These are phyloP conservation scores for Talaromyces funiculosus DNA, from an alignment of 2,329 filamentous ascomycete genomes.

Conservation along the genomic window DNA sequence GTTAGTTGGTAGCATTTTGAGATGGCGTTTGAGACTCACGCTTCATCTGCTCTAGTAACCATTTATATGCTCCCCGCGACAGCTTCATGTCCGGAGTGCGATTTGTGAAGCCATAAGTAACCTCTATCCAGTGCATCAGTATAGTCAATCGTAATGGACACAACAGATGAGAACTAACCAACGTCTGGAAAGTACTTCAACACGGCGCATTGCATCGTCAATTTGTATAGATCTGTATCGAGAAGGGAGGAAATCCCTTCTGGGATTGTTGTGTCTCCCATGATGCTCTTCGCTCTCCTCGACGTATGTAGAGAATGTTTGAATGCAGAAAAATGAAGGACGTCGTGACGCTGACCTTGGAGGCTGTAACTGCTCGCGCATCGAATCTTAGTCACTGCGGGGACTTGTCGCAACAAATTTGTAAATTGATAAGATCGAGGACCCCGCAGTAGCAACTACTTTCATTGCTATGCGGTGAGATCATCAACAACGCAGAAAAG, in stretches of 20 bases:
- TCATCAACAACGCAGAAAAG: neutral
- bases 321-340: neutral
- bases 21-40: slow-evolving; percentile 49
- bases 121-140: slow-evolving; percentile 41
- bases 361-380: neutral
- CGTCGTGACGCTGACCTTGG: neutral
- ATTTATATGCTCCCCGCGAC: slow-evolving; percentile 72
- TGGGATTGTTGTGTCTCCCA: slow-evolving; percentile 29
- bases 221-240: slow-evolving; percentile 84
- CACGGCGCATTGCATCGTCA: slow-evolving; percentile 98
- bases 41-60: slow-evolving; percentile 77
- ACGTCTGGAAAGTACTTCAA: slow-evolving; percentile 81
- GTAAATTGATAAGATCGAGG: slow-evolving; percentile 1
- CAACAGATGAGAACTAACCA: slow-evolving; percentile 28
- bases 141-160: neutral
- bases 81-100: slow-evolving; percentile 91
- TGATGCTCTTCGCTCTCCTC: neutral
- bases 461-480: neutral
- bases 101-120: slow-evolving; percentile 93
- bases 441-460: neutral
- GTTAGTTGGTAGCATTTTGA: neutral
- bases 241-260: slow-evolving; percentile 78
- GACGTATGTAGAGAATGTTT: neutral
- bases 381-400: slow-evolving; percentile 7
- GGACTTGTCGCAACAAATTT: neutral